phyloP scores from a whole-genome alignment of 2,329 filamentous ascomycete species.

The Arthroderma sp. region DNA sequence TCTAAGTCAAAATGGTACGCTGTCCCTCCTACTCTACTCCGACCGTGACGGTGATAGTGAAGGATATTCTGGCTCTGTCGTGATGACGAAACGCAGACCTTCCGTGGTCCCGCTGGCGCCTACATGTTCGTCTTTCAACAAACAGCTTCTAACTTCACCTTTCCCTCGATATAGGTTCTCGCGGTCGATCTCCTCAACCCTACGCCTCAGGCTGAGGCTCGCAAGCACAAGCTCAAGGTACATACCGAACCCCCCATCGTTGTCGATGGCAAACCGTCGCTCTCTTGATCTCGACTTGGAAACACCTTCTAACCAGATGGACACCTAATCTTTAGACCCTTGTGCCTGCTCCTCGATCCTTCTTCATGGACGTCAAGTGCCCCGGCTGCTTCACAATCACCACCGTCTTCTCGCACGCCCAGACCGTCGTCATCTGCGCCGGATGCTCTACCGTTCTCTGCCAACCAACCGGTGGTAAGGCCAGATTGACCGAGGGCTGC shows the following conservation, averaged over 20 bases:
- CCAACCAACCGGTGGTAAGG: conserved; percentile 99
- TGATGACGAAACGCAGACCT: no score
- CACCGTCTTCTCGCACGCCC: conserved; percentile 99
- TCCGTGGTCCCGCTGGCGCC: no score
- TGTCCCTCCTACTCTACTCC: not conserved
- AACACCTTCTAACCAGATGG: conserved; percentile 4
- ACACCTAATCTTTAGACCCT: conserved; percentile 49
- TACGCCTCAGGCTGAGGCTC: conserved; percentile 89
- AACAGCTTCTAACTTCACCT: conserved; percentile 12
- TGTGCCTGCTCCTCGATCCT: conserved; percentile 90
- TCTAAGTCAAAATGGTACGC: conserved; percentile 31
- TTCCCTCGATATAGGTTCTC: conserved; percentile 62
- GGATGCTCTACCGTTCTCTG: conserved; percentile 99
- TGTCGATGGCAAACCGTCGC: conserved; percentile 4
- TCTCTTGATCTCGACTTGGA: conserved; percentile 3
- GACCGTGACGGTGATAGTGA: not conserved
- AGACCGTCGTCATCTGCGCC: conserved; percentile 99
- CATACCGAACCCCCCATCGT: conserved; percentile 15
- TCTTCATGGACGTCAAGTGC: conserved; percentile 99
- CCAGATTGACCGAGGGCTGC: conserved; percentile 97
- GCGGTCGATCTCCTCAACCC: conserved; percentile 99
- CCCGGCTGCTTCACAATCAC: conserved; percentile 99
- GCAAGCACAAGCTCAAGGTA: conserved; percentile 99
- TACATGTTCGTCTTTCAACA: no score
- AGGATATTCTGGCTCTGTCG: no score